phyloP scores from a whole-genome alignment of 2,329 filamentous ascomycete genomes.

The Beauveria varroae region DNA sequence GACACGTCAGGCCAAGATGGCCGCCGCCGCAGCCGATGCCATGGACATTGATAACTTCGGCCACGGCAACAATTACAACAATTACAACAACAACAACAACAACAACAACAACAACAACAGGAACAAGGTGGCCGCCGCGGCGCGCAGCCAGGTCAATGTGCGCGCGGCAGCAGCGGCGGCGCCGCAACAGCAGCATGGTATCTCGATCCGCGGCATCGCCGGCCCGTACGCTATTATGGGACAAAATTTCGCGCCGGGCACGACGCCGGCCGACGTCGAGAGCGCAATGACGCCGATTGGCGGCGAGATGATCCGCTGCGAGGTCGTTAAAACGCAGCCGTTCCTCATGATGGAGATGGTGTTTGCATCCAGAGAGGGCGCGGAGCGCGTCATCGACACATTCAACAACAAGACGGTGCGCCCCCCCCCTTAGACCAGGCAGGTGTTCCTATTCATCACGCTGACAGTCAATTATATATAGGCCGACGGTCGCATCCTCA shows the following conservation, averaged over 20 bases:
- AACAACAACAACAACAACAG: slow-evolving; percentile 14
- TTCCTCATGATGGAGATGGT: slow-evolving; percentile 72
- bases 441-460: not conserved
- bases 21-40: slow-evolving; percentile 34
- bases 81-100: slow-evolving; percentile 16
- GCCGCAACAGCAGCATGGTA: slow-evolving; percentile 33
- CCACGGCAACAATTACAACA: slow-evolving; percentile 15
- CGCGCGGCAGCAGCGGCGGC: slow-evolving; percentile 16
- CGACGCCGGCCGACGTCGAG: slow-evolving; percentile 75
- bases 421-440: not conserved
- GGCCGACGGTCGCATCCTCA: slow-evolving; percentile 68
- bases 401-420: slow-evolving; percentile 74
- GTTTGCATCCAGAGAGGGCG: slow-evolving; percentile 64
- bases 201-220: slow-evolving; percentile 66
- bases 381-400: slow-evolving; percentile 64
- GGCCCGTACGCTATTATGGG: slow-evolving; percentile 67
- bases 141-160: slow-evolving; percentile 15
- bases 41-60: slow-evolving; percentile 24
- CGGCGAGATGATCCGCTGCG: slow-evolving; percentile 60
- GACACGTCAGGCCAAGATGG: slow-evolving; percentile 31
- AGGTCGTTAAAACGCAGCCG: slow-evolving; percentile 58
- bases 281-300: slow-evolving; percentile 72
- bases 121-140: slow-evolving; percentile 13
- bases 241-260: slow-evolving; percentile 76
- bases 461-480: slow-evolving; percentile 19